phyloP scores from a whole-genome alignment of 148 eudicot genomes.

The Chenopodium album region DNA sequence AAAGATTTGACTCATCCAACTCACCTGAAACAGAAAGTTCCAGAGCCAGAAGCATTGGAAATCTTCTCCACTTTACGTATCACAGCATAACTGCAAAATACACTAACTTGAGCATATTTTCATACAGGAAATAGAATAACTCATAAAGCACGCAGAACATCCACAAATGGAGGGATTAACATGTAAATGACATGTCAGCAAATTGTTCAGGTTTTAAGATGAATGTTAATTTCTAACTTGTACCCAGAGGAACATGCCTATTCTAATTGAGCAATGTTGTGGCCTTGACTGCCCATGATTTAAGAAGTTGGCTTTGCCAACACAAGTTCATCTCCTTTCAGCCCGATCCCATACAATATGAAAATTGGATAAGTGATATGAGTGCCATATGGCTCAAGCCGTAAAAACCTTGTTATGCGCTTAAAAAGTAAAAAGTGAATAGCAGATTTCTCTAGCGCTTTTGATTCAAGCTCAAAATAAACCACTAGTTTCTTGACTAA shows the following conservation, averaged over 20 bases:
- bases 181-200: not conserved
- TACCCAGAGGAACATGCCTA: not conserved
- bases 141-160: not conserved
- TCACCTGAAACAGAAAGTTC: constrained; percentile 52
- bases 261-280: not conserved
- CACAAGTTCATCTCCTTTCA: not conserved
- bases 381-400: too few species aligned
- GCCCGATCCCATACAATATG: not conserved
- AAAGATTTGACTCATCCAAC: not conserved
- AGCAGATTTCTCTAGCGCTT: not conserved
- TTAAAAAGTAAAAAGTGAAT: too few species aligned
- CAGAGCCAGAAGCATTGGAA: constrained; percentile 44
- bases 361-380: too few species aligned
- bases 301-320: not conserved
- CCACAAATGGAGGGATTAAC: not conserved
- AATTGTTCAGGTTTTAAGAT: not conserved
- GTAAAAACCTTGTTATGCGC: not conserved
- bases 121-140: not conserved
- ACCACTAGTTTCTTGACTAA: not conserved
- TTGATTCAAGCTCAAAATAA: not conserved
- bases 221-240: not conserved
- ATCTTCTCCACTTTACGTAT: constrained; percentile 66
- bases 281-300: not conserved
- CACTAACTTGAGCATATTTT: not conserved
- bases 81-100: constrained; percentile 61